Percentiles rank a stretch among this genome's conserved stretches.
Evolutionary conservation across 176 grass and related monocot species (phyloP).

Genomic region (Eragrostis curvula): DNA sequence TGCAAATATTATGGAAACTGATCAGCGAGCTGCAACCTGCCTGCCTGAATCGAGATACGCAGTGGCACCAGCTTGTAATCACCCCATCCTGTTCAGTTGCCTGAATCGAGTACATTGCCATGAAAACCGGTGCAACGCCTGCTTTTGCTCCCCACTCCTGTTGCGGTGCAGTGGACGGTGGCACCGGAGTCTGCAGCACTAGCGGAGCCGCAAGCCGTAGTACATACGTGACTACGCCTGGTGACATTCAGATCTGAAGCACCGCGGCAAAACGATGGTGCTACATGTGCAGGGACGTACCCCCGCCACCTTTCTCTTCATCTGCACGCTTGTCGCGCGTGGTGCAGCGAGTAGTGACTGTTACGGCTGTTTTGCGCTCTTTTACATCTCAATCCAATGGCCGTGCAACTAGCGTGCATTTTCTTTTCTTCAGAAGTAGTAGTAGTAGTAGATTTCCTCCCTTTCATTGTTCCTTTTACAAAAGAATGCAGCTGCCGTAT

Average conservation of each 20-base stretch:
- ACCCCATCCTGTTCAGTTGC: too few species aligned
- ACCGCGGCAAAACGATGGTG: not conserved
- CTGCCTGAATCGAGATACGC: too few species aligned
- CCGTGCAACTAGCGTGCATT: not conserved
- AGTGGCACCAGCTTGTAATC: too few species aligned
- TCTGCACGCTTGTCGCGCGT: slow-evolving; percentile 44
- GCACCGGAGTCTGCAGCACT: not conserved
- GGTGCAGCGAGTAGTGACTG: slow-evolving; percentile 17
- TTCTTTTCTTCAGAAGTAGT: not conserved
- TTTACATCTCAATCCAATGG: not conserved
- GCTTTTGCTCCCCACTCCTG: not conserved
- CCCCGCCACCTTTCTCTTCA: not conserved
- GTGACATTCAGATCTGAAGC: not conserved
- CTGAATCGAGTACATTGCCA: not conserved
- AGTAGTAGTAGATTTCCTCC: too few species aligned
- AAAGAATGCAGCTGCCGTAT: not conserved
- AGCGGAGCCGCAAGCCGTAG: not conserved
- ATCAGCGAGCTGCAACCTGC: too few species aligned
- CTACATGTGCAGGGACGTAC: not conserved
- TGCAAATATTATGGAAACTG: too few species aligned
- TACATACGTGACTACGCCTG: not conserved
- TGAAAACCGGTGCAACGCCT: not conserved
- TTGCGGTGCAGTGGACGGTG: not conserved
- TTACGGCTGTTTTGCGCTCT: not conserved
- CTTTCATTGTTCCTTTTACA: too few species aligned